Percentiles rank a stretch among this genome's conserved stretches.
These are phyloP conservation scores for Eutrema japonicum DNA, from an alignment of 345 rosid species.

Conservation along the genomic window DNA sequence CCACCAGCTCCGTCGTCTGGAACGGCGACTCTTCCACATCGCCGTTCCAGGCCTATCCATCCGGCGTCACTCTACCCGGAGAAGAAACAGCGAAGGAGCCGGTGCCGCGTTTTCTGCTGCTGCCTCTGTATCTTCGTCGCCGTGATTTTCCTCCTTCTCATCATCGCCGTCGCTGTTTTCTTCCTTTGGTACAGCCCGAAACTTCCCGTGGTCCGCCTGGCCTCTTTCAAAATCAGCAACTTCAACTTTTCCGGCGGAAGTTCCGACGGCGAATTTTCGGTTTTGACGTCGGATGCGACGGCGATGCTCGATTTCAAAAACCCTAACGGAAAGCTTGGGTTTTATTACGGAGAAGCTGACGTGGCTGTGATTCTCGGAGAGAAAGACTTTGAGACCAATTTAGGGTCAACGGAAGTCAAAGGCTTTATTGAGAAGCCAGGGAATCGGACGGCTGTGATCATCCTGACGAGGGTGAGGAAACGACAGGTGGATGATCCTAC, in stretches of 20 bases:
- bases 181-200: constrained; percentile 81
- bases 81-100: constrained; percentile 48
- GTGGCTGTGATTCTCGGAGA: constrained; percentile 49
- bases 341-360: constrained; percentile 49
- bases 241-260: constrained; percentile 52
- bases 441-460: constrained; percentile 60
- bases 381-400: constrained; percentile 43
- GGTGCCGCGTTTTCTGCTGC: constrained; percentile 62
- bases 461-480: constrained; percentile 50
- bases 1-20: constrained; percentile 1
- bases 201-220: constrained; percentile 67
- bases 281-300: constrained; percentile 52
- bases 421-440: constrained; percentile 52
- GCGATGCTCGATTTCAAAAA: constrained; percentile 62
- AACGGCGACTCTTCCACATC: constrained; percentile 39
- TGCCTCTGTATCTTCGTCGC: constrained; percentile 40
- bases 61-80: constrained; percentile 53
- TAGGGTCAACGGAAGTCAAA: constrained; percentile 51
- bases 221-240: constrained; percentile 53
- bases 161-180: constrained; percentile 47
- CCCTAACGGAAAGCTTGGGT: constrained; percentile 60
- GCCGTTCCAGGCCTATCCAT: no score
- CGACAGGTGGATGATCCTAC: constrained; percentile 52
- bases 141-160: constrained; percentile 46
- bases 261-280: constrained; percentile 54